Base-by-base conservation (phyloP, 1,139 yeast genomes). In the Taiozyma sp. region DNA sequence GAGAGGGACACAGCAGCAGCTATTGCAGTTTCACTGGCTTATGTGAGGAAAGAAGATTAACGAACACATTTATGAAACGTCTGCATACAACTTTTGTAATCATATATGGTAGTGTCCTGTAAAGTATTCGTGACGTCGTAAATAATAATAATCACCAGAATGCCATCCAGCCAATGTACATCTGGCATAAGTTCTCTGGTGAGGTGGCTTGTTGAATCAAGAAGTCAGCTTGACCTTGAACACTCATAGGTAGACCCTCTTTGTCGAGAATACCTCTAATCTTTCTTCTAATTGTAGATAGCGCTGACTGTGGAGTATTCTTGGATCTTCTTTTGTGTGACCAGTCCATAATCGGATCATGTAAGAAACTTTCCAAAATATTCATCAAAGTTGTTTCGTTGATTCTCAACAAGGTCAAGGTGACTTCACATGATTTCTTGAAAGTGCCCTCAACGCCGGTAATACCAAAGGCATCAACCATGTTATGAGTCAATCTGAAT, bases 81-180 rank as follows among this genome's bases (percentile, higher is more conserved):
- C n/a, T 6, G n/a, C 6, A n/a, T 32, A 32, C 35, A 32, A 32
- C 35, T 6, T 1, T 37, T 6, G 7, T 35, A 5, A 16, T 35
- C 39, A 35, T 35, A 35, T 16, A 35, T 35, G 21, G 22, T 37
- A 19, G 19, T 19, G 41, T n/a, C n/a, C n/a, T n/a, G 19, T 19
- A 19, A 34, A 37, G 9, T 37, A 37, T 37, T 37, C 41, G 41
- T 37, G 19, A 37, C 24, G 13, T 19, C 24, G 24, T 19, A 19
- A 19, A 37, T 37, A 21, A 19, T 37, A 19, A 19, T 21, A 19
- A 37, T 58, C 65, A 82, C 73, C 83, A 72, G 64, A 81, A 88
- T 3, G 98, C 85, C 62, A 88, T 79, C 99, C 99, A 93, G 3
- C 99, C 99, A 37, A 88, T 82, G 67, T 89, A 95, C 99, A 95